Base-by-base conservation (phyloP, 2,329 filamentous ascomycete species). In the Talaromyces pinophilus region DNA sequence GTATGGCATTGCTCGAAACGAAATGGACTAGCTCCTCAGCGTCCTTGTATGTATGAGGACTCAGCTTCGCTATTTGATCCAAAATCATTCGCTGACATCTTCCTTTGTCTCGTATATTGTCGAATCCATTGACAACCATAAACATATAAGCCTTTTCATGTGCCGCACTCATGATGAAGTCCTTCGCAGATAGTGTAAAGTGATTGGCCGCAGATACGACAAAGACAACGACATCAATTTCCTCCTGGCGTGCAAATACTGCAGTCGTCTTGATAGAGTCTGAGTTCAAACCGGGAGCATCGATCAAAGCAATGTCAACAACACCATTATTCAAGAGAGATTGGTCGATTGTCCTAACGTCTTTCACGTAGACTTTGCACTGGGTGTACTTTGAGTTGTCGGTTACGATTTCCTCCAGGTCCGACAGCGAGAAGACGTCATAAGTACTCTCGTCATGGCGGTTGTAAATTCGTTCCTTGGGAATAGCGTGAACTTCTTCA, bases 91-190 rank as follows among this genome's bases (percentile, higher is more conserved):
- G 92, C 77, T 97, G 87, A 77, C 94, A 98, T 67, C 94, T 86
- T 67, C 92, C 85, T 82, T 97, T 95, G 78, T 98, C 93, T 69
- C 90, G 86, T 72, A 99, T 98, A 68, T 91, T 90, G 79, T 99
- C 95, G 73, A 93, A 99, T 19, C 94, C 93, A 76, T 99, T 99
- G 71, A 99, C 95, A 15, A 99, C 95, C 78, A 99, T 96, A 78
- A 99, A 99, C 69, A 99, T 93, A 76, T 99, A 99, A 0, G 95
- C 94, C 80, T 99, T 99, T 75, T 99, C 95, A 48, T 94, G 88
- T 0, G 95, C 95, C 1, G 95, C 95, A 61, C 94, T 94, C 84
- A 92, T 91, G 69, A 99, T 97, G 74, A 99, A 99, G 73, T 99
- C 95, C 79, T 92, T 96, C n/a, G 95, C 93, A 0, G 95, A 97